A percentile compares a stretch with the other conserved stretches of the same genome.
Evolutionary conservation across 2,329 filamentous ascomycete genomes (phyloP).

Genomic region (Beauveria bassiana): DNA sequence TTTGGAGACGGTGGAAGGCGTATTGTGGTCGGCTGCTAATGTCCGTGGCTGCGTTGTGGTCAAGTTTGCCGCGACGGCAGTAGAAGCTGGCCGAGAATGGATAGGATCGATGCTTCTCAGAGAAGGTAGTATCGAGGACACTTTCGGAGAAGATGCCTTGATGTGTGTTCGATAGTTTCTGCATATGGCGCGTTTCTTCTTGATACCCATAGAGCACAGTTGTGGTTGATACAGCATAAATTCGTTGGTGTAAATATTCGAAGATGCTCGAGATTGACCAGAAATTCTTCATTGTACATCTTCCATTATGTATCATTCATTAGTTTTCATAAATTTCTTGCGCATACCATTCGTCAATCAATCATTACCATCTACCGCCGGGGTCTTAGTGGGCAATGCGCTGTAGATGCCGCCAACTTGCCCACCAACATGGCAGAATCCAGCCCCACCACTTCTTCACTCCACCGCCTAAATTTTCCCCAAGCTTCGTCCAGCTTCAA

Average conservation of each 20-base stretch:
- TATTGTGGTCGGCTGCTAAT: slow-evolving; percentile 76
- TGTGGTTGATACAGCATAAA: neutral
- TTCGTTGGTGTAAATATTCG: neutral
- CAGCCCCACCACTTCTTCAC: slow-evolving; percentile 25
- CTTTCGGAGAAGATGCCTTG: slow-evolving; percentile 75
- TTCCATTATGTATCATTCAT: neutral
- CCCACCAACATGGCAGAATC: slow-evolving; percentile 21
- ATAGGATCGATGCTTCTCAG: slow-evolving; percentile 64
- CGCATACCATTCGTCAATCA: neutral
- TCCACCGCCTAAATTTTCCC: slow-evolving; percentile 23
- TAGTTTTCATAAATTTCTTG: neutral
- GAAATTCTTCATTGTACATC: neutral
- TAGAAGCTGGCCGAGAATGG: slow-evolving; percentile 78
- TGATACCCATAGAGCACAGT: neutral
- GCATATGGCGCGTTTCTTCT: neutral
- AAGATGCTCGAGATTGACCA: neutral
- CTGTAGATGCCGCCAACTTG: neutral
- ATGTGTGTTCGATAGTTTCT: slow-evolving; percentile 60
- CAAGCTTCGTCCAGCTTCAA: slow-evolving; percentile 17
- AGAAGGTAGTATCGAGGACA: slow-evolving; percentile 61
- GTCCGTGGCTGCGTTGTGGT: slow-evolving; percentile 80
- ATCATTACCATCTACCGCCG: too few relatives aligned
- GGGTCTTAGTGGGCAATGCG: neutral
- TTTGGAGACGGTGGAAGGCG: slow-evolving; percentile 49
- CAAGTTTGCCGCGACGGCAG: slow-evolving; percentile 77